Evolutionary conservation across 2,329 filamentous ascomycete species (phyloP), one percentile per base, ranked within the genome.

Genomic region (Botrytis aclada): DNA sequence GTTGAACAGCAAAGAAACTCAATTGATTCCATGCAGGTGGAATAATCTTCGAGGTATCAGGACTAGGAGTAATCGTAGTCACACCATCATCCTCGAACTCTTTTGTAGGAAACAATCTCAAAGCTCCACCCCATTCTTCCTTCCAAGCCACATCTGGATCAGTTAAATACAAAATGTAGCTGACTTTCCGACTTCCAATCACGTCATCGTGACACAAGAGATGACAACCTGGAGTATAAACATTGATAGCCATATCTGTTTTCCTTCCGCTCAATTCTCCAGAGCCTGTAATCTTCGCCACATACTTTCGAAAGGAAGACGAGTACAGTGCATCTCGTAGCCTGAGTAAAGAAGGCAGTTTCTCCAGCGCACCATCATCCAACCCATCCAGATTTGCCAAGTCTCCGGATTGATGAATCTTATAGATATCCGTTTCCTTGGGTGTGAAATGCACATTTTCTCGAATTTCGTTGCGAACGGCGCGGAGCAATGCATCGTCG

Each of bases 351-450:
- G 93, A 97, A 0, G 96, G 96, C 22, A 99, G 86, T 81, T 94
- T 94, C 75, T 92, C 88, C 71, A 98, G 88, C 10, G 95, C 94
- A 12, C 91, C 90, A 81, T 97, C 91, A 75, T 97, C 93, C 61
- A 99, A 88, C 37, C 96, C 96, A 83, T 98, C 95, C 73, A 99
- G 89, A 83, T 99, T 99, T 64, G 96, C 96, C 47, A 99, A 88
- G 82, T 99, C 96, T 77, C 96, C 96, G 7, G 95, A 98, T 85
- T 99, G 96, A 87, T 98, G 95, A 81, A 99, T 98, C 84, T 97
- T 97, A 88, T 99, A 99, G 79, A 99, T 99, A 82, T 99, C 96
- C 65, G 96, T 99, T 83, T 99, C 96, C 83, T 99, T 99, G 78
- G 95, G 95, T 20, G 96, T 98, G 84, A 99, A 99, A 77, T 93